These are phyloP conservation scores for Xylaria sp. DNA, from an alignment of 2,329 filamentous ascomycete genomes.

Conservation along the genomic window DNA sequence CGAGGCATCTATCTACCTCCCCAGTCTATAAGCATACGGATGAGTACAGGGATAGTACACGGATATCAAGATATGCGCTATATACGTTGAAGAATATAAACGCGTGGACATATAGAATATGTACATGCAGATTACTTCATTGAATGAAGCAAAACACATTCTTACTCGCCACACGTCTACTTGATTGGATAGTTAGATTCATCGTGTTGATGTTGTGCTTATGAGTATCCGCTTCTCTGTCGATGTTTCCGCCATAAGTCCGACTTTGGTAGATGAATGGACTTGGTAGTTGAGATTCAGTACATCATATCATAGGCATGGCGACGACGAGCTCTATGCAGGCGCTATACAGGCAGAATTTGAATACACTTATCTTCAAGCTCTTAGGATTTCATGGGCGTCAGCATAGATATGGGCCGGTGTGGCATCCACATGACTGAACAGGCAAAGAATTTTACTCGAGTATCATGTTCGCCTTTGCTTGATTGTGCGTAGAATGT, in stretches of 20 bases:
- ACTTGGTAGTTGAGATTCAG: not conserved
- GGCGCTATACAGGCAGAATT: too few relatives aligned
- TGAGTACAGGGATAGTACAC: not conserved
- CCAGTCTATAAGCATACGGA: too few relatives aligned
- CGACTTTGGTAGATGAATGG: not conserved
- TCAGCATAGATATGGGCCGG: too few relatives aligned
- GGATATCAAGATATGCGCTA: slow-evolving; percentile 2
- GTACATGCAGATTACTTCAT: not conserved
- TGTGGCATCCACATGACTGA: too few relatives aligned
- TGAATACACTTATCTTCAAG: too few relatives aligned
- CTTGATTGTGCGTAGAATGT: not conserved
- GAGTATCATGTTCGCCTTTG: too few relatives aligned
- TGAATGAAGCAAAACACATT: not conserved
- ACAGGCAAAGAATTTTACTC: too few relatives aligned
- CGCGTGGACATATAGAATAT: slow-evolving; percentile 10
- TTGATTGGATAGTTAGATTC: not conserved
- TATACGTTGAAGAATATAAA: slow-evolving; percentile 6
- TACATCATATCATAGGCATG: too few relatives aligned
- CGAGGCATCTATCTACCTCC: not conserved
- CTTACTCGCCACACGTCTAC: not conserved
- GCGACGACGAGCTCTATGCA: too few relatives aligned
- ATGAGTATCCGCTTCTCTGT: too few relatives aligned
- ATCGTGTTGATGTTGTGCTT: not conserved
- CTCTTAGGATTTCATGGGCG: too few relatives aligned
- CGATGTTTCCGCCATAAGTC: not conserved